A percentile compares a stretch with the other conserved stretches of the same genome.
These are phyloP conservation scores for Coniochaeta pulveracea DNA, from an alignment of 2,329 filamentous ascomycete genomes.

Conservation along the genomic window DNA sequence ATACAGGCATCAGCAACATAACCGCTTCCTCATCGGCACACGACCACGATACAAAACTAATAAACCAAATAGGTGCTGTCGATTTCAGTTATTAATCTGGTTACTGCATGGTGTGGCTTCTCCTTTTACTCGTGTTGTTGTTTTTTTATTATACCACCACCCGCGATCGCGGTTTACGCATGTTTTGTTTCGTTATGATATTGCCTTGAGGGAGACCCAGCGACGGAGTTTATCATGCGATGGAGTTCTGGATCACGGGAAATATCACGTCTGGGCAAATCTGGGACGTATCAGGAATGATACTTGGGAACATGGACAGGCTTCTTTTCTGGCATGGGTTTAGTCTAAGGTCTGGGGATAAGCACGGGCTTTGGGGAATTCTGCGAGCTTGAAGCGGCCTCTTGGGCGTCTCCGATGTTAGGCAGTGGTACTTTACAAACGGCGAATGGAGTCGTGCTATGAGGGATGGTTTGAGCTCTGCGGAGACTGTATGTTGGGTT, in stretches of 20 bases:
- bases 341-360: slow-evolving; percentile 2
- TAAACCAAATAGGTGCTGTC: slow-evolving; percentile 45
- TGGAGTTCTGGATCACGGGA: slow-evolving; percentile 16
- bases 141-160: slow-evolving; percentile 7
- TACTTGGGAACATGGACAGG: slow-evolving; percentile 1
- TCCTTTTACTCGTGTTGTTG: too few relatives aligned
- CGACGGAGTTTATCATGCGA: slow-evolving; percentile 20
- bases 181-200: too few relatives aligned
- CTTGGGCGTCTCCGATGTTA: too few relatives aligned
- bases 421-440: not conserved
- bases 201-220: too few relatives aligned
- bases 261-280: slow-evolving; percentile 6
- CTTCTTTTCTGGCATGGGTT: slow-evolving; percentile 1
- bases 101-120: too few relatives aligned
- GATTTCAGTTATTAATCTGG: slow-evolving; percentile 48
- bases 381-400: not conserved
- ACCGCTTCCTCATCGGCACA: slow-evolving; percentile 23
- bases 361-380: not conserved
- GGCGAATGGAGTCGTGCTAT: too few relatives aligned
- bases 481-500: too few relatives aligned
- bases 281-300: slow-evolving; percentile 2
- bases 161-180: too few relatives aligned
- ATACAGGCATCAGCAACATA: slow-evolving; percentile 18
- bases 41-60: slow-evolving; percentile 41
- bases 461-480: too few relatives aligned